A percentile compares a stretch with the other conserved stretches of the same genome.
phyloP scores from a whole-genome alignment of 306 rosid genomes.

The Mucuna pruriens region DNA sequence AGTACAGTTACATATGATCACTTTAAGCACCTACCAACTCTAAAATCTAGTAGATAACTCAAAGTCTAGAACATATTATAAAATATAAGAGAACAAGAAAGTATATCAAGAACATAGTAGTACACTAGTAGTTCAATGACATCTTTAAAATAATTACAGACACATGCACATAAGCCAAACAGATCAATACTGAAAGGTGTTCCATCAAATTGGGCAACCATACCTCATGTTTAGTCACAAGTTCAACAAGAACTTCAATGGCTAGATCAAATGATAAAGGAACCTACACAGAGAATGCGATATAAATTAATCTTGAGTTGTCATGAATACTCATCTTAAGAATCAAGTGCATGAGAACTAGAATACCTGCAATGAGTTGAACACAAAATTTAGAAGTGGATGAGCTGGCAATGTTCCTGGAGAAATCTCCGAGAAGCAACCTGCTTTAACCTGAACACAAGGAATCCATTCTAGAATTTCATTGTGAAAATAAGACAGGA shows the following conservation, averaged over 20 bases:
- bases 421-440: conserved; percentile 93
- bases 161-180: conserved; percentile 25
- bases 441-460: conserved; percentile 82
- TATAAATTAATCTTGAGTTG: conserved; percentile 25
- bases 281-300: conserved; percentile 59
- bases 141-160: conserved; percentile 13
- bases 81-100: conserved; percentile 34
- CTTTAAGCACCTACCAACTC: conserved; percentile 9
- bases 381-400: conserved; percentile 83
- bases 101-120: conserved; percentile 18
- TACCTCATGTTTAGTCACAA: conserved; percentile 93
- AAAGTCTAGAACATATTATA: background rate
- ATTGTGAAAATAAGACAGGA: conserved; percentile 8
- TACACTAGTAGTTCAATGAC: background rate
- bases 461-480: conserved; percentile 34
- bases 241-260: conserved; percentile 94
- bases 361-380: conserved; percentile 85
- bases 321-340: conserved; percentile 28
- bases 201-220: conserved; percentile 40
- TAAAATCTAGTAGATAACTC: conserved; percentile 19
- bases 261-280: conserved; percentile 82
- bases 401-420: conserved; percentile 77
- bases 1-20: background rate
- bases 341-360: conserved; percentile 23
- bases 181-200: conserved; percentile 7